Evolutionary conservation across 164 flowering plant genomes (phyloP), one percentile per base, ranked within the genome.

Genomic region (Macadamia integrifolia): DNA sequence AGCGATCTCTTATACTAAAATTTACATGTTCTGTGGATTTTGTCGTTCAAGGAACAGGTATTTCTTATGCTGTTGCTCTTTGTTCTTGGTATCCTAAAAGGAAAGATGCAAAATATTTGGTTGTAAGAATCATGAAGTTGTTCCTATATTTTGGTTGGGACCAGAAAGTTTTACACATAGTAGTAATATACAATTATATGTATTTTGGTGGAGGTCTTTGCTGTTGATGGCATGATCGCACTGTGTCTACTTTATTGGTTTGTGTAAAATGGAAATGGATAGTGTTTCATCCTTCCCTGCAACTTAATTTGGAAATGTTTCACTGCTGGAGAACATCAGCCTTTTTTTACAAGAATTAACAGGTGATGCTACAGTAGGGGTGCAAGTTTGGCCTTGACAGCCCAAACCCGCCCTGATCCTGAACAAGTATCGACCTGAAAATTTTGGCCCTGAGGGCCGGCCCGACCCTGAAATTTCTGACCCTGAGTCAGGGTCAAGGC

Each of bases 281-380:
- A 9, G 3, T 46, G 9, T 46, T 46, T 46, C 13, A 1, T 46
- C 50, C 50, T 11, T 46, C 13, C 50, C 13, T 46, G 50, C 9
- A 1, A 46, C 9, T 3, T 3, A 46, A 3, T 46, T 46, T 46
- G 50, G 13, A 11, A 9, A 4, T 32, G 42, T 32, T 28, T n/a
- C 13, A 23, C 62, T 71, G 68, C 70, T 72, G 78, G 65, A 35
- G 74, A 66, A 8, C 30, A 43, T 31, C 31, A 40, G 5, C 17
- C 56, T 40, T 44, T 60, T 62, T 56, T 3, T 65, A 18, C 74
- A 69, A 60, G 74, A 71, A 53, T 60, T 75, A 56, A 66, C 62
- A 6, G 80, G 71, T 63, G 97, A 88, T 79, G 81, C 79, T 31
- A 71, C 81, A 42, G 99, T 86, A 65, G 23, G 23, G 23, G 23